phyloP scores from a whole-genome alignment of 2,329 filamentous ascomycete species.

The Colletotrichum sp. region DNA sequence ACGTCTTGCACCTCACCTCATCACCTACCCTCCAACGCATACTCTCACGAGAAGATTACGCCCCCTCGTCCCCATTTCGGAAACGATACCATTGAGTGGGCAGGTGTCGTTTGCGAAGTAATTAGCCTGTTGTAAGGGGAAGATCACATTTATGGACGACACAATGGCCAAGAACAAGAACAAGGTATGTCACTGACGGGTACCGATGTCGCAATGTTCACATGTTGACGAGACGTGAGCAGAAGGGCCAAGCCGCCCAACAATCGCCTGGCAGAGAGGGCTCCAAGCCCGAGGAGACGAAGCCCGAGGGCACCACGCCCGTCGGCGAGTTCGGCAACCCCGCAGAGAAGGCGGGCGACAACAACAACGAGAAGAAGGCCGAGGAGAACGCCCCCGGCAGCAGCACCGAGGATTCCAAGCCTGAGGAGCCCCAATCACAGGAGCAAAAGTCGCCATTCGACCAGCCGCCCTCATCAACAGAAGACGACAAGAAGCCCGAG shows the following conservation, averaged over 20 bases:
- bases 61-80: background rate
- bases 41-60: background rate
- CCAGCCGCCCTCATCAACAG: background rate
- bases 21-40: background rate
- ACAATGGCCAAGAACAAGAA: conserved; percentile 21
- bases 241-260: conserved; percentile 3
- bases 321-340: conserved; percentile 12
- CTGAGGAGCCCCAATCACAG: background rate
- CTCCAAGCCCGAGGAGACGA: conserved; percentile 7
- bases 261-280: background rate
- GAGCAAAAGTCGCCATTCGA: background rate
- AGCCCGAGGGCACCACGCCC: conserved; percentile 10
- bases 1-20: background rate
- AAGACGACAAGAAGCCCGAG: background rate
- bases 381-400: background rate
- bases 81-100: background rate
- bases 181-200: conserved; percentile 1
- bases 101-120: background rate
- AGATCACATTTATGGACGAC: conserved; percentile 4
- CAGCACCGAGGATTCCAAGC: background rate
- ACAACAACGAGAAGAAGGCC: conserved; percentile 4
- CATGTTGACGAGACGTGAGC: background rate
- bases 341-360: background rate
- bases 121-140: background rate
- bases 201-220: background rate